Evolutionary conservation across 352 stramenopile genomes (phyloP).

Genomic region (Labyrinthula sp.): DNA sequence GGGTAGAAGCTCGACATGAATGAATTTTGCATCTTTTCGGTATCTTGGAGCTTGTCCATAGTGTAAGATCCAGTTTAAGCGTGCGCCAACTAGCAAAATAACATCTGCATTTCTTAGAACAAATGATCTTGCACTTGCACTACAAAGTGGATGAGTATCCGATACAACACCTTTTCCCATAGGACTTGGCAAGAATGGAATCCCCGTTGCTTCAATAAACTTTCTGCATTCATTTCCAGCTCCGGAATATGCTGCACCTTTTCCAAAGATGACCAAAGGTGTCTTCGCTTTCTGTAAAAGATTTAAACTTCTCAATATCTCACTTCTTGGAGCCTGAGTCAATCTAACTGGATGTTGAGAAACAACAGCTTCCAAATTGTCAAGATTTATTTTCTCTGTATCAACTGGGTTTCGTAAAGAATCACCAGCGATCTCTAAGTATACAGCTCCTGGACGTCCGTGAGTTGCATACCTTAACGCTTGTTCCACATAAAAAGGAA

Average conservation of each 20-base stretch:
- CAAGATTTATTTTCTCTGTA: conserved; percentile 14
- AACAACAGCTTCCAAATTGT: conserved; percentile 3
- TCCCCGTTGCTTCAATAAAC: conserved; percentile 15
- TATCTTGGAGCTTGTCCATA: conserved; percentile 23
- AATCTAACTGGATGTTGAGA: conserved; percentile 3
- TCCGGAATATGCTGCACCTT: conserved; percentile 19
- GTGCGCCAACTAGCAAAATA: conserved; percentile 16
- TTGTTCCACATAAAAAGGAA: conserved; percentile 30
- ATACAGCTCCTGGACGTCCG: conserved; percentile 27
- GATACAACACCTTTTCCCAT: conserved; percentile 31
- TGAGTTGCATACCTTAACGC: conserved; percentile 21
- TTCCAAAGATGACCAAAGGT: conserved; percentile 28
- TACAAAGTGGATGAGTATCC: conserved; percentile 23
- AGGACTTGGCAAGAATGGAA: conserved; percentile 26
- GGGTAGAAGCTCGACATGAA: conserved; percentile 26
- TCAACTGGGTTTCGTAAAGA: too few relatives aligned
- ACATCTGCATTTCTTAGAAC: conserved; percentile 29
- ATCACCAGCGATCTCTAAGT: conserved; percentile 26
- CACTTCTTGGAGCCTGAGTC: conserved; percentile 2
- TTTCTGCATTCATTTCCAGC: conserved; percentile 6
- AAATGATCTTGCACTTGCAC: conserved; percentile 16
- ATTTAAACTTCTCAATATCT: conserved; percentile 7
- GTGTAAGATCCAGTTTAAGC: conserved; percentile 31
- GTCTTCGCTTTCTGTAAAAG: conserved; percentile 3
- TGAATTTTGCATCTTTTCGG: conserved; percentile 27